A percentile compares a stretch with the other conserved stretches of the same genome.
Conservation (phyloP, 495 filamentous ascomycete species). For the Daldinia bambusicola region DNA sequence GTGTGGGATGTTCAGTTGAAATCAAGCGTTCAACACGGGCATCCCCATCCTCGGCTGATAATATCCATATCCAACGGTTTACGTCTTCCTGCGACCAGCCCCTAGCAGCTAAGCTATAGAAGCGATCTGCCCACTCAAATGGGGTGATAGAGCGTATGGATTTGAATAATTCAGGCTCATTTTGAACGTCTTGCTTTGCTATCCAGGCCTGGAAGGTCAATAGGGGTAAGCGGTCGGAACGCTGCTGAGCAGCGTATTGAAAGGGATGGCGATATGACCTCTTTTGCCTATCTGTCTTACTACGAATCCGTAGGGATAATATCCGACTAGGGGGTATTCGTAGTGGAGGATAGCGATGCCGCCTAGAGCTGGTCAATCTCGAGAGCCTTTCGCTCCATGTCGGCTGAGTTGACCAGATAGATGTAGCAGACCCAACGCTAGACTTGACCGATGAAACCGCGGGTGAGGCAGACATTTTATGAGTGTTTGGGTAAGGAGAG, state of each 20-base stretch:
- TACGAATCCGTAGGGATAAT: constrained; percentile 35
- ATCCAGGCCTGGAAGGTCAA: constrained; percentile 50
- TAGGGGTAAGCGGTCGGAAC: constrained; percentile 47
- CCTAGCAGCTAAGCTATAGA: constrained; percentile 38
- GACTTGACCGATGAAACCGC: constrained; percentile 7
- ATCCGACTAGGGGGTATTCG: constrained; percentile 36
- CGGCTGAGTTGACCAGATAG: constrained; percentile 19
- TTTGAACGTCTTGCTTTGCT: constrained; percentile 38
- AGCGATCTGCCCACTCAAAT: constrained; percentile 46
- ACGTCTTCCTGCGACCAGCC: constrained; percentile 46
- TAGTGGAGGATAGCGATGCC: constrained; percentile 29
- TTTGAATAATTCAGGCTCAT: constrained; percentile 20
- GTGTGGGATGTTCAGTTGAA: constrained; percentile 48
- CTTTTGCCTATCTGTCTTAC: constrained; percentile 30
- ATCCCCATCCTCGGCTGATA: constrained; percentile 51
- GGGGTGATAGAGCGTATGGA: constrained; percentile 38
- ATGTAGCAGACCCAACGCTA: not conserved
- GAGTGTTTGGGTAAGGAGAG: not conserved
- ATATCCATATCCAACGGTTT: constrained; percentile 56
- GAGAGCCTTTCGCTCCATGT: constrained; percentile 34
- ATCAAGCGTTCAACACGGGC: constrained; percentile 49
- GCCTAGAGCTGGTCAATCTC: constrained; percentile 31
- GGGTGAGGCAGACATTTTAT: constrained; percentile 19
- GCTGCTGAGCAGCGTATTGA: constrained; percentile 19
- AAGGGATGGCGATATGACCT: constrained; percentile 27